Percentiles rank a stretch among this genome's conserved stretches.
These are phyloP conservation scores for Neurospora sp. DNA, from an alignment of 495 filamentous ascomycete genomes.

Conservation along the genomic window DNA sequence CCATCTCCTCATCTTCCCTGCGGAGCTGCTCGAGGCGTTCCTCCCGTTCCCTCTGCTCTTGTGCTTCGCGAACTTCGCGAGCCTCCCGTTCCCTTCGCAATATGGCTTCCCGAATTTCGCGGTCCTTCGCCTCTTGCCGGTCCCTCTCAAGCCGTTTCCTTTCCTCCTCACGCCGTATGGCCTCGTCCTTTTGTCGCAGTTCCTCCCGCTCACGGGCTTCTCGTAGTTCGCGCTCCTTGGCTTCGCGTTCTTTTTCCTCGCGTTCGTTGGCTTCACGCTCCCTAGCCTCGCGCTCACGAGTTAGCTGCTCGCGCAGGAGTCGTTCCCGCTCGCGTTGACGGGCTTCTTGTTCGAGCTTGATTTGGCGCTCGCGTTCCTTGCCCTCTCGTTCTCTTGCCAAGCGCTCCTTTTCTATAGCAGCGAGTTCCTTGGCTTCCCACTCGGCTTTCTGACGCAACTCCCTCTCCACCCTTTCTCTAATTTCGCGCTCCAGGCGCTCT, in stretches of 20 bases:
- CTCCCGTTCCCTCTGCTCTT: conserved; percentile 33
- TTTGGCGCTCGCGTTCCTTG: conserved; percentile 23
- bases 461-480: conserved; percentile 32
- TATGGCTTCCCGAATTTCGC: conserved; percentile 19
- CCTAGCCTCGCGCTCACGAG: conserved; percentile 27
- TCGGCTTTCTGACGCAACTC: conserved; percentile 25
- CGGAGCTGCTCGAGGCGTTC: conserved; percentile 15
- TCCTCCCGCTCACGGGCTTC: conserved; percentile 3
- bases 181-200: conserved; percentile 3
- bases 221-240: not conserved
- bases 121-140: conserved; percentile 19
- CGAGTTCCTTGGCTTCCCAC: conserved; percentile 12
- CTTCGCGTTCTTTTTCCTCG: conserved; percentile 23
- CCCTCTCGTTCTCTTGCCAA: conserved; percentile 32
- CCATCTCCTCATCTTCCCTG: conserved; percentile 11
- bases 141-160: conserved; percentile 29
- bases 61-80: conserved; percentile 19
- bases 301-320: conserved; percentile 28
- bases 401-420: conserved; percentile 24
- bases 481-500: conserved; percentile 37
- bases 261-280: conserved; percentile 26
- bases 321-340: conserved; percentile 23
- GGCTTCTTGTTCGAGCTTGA: conserved; percentile 6
- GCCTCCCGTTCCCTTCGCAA: conserved; percentile 34
- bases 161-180: conserved; percentile 16